Percentiles rank a stretch among this genome's conserved stretches.
Evolutionary conservation across 495 filamentous ascomycete species (phyloP).

Genomic region (Lepraria neglecta): DNA sequence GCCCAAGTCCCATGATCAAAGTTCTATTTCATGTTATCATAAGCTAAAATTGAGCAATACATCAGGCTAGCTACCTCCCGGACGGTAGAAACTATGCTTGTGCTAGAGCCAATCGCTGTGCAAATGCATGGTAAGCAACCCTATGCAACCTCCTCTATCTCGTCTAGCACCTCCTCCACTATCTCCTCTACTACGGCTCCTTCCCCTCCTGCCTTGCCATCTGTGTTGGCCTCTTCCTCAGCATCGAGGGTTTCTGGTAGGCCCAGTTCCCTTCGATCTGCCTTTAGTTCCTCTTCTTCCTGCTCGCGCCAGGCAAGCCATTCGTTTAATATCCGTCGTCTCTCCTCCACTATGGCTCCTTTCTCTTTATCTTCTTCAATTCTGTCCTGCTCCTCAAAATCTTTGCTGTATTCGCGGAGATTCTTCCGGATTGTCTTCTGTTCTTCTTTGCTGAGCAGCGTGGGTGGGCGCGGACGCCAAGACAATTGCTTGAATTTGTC

Average conservation of each 20-base stretch:
- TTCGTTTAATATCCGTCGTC: slow-evolving; percentile 77
- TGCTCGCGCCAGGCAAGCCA: slow-evolving; percentile 80
- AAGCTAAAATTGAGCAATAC: background rate
- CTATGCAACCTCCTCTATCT: slow-evolving; percentile 69
- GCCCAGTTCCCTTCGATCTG: slow-evolving; percentile 63
- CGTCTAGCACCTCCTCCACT: slow-evolving; percentile 90
- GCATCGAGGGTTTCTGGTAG: slow-evolving; percentile 54
- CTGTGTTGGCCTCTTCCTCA: slow-evolving; percentile 47
- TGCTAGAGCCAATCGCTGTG: background rate
- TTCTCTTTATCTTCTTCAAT: slow-evolving; percentile 88
- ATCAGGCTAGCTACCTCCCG: slow-evolving; percentile 11
- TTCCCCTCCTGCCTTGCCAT: slow-evolving; percentile 60
- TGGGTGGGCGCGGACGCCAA: slow-evolving; percentile 88
- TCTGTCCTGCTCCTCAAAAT: slow-evolving; percentile 92
- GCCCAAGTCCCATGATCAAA: no score
- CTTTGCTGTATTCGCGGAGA: slow-evolving; percentile 86
- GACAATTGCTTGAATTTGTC: slow-evolving; percentile 96
- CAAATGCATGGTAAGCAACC: background rate
- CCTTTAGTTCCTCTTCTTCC: slow-evolving; percentile 64
- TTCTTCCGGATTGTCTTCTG: slow-evolving; percentile 98
- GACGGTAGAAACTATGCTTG: slow-evolving; percentile 11
- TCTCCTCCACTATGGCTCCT: slow-evolving; percentile 81
- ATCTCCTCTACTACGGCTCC: slow-evolving; percentile 77
- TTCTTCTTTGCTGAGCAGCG: slow-evolving; percentile 85
- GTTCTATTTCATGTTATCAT: no score